phyloP scores from a whole-genome alignment of 2,329 filamentous ascomycete species.

The Teratosphaeria viscida region DNA sequence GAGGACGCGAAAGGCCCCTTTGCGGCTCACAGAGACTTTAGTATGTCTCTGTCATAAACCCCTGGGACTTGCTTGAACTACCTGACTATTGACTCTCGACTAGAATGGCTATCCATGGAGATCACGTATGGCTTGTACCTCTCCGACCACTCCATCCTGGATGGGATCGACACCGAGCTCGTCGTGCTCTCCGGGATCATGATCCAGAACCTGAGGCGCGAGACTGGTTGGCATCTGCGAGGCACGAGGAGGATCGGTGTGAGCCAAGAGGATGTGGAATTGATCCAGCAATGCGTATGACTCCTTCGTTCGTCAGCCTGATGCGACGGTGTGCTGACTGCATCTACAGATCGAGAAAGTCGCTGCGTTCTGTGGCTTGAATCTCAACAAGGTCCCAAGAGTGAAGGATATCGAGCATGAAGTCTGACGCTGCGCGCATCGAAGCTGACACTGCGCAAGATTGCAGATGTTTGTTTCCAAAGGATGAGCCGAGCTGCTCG shows the following conservation, averaged over 20 bases:
- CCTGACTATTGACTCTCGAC: constrained; percentile 5
- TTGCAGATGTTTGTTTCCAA: not conserved
- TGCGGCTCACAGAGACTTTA: constrained; percentile 37
- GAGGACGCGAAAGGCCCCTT: constrained; percentile 27
- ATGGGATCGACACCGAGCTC: constrained; percentile 45
- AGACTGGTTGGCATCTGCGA: constrained; percentile 47
- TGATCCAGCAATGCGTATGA: constrained; percentile 31
- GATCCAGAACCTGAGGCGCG: constrained; percentile 44
- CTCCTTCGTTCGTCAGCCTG: not conserved
- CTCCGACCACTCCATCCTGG: constrained; percentile 45
- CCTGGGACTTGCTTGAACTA: not conserved
- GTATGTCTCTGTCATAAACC: constrained; percentile 7
- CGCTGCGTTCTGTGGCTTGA: constrained; percentile 25
- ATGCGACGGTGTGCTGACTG: constrained; percentile 1
- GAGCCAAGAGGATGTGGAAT: constrained; percentile 34
- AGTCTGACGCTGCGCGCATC: constrained; percentile 10
- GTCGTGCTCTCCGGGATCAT: constrained; percentile 46
- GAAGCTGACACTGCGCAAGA: not conserved
- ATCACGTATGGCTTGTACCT: constrained; percentile 52
- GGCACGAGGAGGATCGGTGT: constrained; percentile 41
- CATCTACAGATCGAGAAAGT: constrained; percentile 28
- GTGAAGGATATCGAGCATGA: constrained; percentile 34
- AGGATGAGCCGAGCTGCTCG: not conserved
- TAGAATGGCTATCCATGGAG: constrained; percentile 41
- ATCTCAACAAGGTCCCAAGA: constrained; percentile 27